Evolutionary conservation across 768 basidiomycete genomes (phyloP), one percentile per base, ranked within the genome.

Genomic region (Lactarius deliciosus): DNA sequence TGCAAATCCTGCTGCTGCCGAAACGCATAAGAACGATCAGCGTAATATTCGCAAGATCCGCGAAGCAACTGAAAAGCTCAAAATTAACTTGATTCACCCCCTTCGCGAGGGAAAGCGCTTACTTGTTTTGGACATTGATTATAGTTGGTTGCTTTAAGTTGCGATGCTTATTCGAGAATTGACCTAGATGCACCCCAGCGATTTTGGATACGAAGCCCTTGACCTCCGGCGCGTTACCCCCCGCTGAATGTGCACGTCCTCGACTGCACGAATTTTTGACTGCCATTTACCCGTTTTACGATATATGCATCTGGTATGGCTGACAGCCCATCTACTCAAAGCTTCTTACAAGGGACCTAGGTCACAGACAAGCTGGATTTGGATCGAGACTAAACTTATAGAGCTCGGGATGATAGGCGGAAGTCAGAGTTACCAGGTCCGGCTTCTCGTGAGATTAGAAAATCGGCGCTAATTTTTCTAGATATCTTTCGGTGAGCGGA

Each of bases 281-380:
- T 74, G 81, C 83, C 7, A 80, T 92, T 61, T 93, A 94, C 72
- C 89, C 88, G 6, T 80, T 86, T 73, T 96, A 96, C 74, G 93
- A 96, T 71, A 91, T 96, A 68, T 91, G 90, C 71, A 90, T 96
- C 68, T 96, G 94, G 93, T 90, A 73, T 45, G 74, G 50, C 22
- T 11, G 34, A 3, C 0, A 25, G 13, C 53, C 40, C 20, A 20
- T 34, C 41, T 15, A 30, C 55, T 59, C 36, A 5, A 15, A 25
- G 15, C 28, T 54, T 59, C 40, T 61, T 34, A 53, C 25, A 63
- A 45, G 64, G 32, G 9, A 25, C 41, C n/a, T 68, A 90, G 89
- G 89, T 89, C 87, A 1, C 90, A 92, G 74, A 94, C 93, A 3
- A 88, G 86, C 69, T 94, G 93, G 93, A 81, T 91, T 59, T 94